Conservation (phyloP, 2,329 filamentous ascomycete genomes). For the Sclerotinia trifoliorum region DNA sequence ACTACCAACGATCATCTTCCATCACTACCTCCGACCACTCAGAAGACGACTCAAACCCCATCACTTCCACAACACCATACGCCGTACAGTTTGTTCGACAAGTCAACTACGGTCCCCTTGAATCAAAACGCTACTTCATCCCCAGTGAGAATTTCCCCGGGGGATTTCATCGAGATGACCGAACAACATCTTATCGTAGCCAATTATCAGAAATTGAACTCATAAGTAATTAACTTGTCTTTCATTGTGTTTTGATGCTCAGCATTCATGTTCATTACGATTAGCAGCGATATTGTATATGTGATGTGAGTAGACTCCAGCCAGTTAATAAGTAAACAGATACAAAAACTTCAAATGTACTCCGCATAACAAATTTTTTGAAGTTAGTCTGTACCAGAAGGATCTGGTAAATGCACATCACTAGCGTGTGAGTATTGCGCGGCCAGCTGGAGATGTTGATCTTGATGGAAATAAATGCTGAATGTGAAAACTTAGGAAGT, state of each 20-base stretch:
- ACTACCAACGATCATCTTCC: neutral
- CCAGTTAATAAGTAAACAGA: constrained; percentile 32
- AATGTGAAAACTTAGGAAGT: neutral
- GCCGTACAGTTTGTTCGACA: constrained; percentile 47
- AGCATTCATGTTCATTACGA: neutral
- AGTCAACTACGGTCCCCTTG: constrained; percentile 47
- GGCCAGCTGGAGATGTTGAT: constrained; percentile 45
- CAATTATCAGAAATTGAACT: constrained; percentile 48
- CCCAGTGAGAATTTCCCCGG: constrained; percentile 18
- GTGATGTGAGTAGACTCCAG: neutral
- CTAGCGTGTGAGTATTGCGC: constrained; percentile 46
- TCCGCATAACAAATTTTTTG: constrained; percentile 48
- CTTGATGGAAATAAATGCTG: constrained; percentile 25
- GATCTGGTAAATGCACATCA: constrained; percentile 47
- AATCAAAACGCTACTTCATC: constrained; percentile 47
- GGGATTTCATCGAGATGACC: constrained; percentile 40
- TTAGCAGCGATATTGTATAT: neutral
- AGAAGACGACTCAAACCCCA: neutral
- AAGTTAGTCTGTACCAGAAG: constrained; percentile 51
- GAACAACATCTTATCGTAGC: constrained; percentile 44
- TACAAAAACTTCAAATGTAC: constrained; percentile 50
- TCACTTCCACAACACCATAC: constrained; percentile 14
- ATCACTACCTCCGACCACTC: neutral
- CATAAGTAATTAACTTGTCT: constrained; percentile 39
- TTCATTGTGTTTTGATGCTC: neutral